Conservation (phyloP, 371 early-diverging fungal genomes). For the Haplosporangium sp. region DNA sequence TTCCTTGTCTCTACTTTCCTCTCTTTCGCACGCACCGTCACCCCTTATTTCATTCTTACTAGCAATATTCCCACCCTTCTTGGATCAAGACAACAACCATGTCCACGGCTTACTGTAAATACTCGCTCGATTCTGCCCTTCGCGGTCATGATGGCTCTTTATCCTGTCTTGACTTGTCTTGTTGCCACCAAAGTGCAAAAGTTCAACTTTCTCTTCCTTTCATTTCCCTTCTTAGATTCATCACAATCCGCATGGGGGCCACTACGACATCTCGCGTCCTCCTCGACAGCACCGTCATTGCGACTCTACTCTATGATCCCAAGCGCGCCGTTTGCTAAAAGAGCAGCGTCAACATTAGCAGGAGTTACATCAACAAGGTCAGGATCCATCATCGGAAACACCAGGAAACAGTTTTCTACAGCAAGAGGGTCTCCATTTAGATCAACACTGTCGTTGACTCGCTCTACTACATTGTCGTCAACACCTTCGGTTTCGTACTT, state of each 20-base stretch:
- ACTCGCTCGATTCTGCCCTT: not conserved
- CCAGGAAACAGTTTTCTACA: not conserved
- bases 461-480: not conserved
- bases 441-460: conserved; percentile 2
- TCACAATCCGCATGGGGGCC: conserved; percentile 12
- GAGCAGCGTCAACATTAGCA: not conserved
- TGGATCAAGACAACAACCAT: not conserved
- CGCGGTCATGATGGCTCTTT: not conserved
- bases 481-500: not conserved
- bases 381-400: no score
- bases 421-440: conserved; percentile 12
- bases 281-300: not conserved
- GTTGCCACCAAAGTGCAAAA: no score
- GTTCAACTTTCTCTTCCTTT: no score
- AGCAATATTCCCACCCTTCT: no score
- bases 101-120: conserved; percentile 21
- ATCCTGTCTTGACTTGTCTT: not conserved
- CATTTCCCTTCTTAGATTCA: conserved; percentile 1
- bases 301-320: conserved; percentile 3
- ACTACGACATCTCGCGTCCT: not conserved
- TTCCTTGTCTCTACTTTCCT: not conserved
- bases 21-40: not conserved
- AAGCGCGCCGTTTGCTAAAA: not conserved
- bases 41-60: not conserved
- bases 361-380: no score